Conservation (phyloP, 2,329 filamentous ascomycete genomes). For the Arthrinium phaeospermum region DNA sequence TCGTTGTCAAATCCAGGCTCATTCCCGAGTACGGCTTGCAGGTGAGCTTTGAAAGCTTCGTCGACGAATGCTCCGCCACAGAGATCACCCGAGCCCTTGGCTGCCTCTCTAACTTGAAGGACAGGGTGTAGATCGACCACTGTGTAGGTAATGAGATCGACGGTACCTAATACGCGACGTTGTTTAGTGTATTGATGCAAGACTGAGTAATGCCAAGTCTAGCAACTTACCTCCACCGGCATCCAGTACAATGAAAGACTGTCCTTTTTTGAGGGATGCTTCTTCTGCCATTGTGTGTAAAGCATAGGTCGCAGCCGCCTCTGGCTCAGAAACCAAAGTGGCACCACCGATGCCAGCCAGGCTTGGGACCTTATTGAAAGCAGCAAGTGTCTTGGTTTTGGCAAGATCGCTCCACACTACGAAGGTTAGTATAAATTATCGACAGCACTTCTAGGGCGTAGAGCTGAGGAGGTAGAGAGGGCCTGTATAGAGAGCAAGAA, state of each 20-base stretch:
- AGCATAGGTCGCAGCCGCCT: not conserved
- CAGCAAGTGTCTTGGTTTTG: not conserved
- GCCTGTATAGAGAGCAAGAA: no score
- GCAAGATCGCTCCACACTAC: not conserved
- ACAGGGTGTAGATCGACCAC: not conserved
- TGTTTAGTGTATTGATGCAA: not conserved
- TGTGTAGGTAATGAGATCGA: not conserved
- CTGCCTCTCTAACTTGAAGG: not conserved
- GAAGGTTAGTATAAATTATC: not conserved
- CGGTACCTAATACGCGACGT: not conserved
- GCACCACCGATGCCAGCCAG: not conserved
- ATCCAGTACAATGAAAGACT: not conserved
- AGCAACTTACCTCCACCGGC: constrained; percentile 1
- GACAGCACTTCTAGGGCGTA: no score
- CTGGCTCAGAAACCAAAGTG: not conserved
- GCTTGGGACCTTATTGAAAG: not conserved
- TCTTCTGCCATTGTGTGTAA: not conserved
- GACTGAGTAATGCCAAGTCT: not conserved
- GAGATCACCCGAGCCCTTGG: not conserved
- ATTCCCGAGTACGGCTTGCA: not conserved
- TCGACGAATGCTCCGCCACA: not conserved
- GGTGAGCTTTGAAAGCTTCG: not conserved
- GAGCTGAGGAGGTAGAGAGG: no score
- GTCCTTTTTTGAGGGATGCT: not conserved
- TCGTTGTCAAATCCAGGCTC: not conserved